Base-by-base conservation (phyloP, 164 flowering plant species). In the Berberis thunbergii region DNA sequence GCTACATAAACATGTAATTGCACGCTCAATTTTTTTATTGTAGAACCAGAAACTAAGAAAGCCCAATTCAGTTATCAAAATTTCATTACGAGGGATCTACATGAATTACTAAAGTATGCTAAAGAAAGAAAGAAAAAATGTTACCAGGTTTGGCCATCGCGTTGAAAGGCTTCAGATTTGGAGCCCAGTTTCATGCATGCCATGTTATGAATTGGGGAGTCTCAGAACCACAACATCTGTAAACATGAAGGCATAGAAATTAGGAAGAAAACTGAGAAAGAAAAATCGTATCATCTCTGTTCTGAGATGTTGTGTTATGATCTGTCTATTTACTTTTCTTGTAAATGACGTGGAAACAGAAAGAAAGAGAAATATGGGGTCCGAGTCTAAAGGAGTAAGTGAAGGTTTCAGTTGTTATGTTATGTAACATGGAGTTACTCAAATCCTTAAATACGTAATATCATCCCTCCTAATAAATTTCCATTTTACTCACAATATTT, bases 101-200 rank as follows among this genome's bases (percentile, higher is more conserved):
- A 26, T 26, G 26, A 26, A 26, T 26, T 26, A 26, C 26, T 26
- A 26, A 26, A 26, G 26, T 0, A 26, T 26, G 26, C 26, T 26
- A 26, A 26, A 26, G 26, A 26, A 26, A 26, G 26, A 26, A 26
- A 26, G 0, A 26, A 61, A 48, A 48, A 48, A 12, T 26, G 45
- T 26, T 62, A 86, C 91, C 88, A 86, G 45, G 80, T 63, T 10
- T 75, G 76, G 70, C 86, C 84, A 42, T 84, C 73, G 42, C 81
- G 87, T 57, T 69, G 76, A 65, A 86, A 86, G 13, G 64, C 75
- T 62, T 81, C 89, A 52, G 92, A 65, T 67, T 84, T 86, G 60
- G 86, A 81, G 40, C 92, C 92, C 69, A 84, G 65, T 74, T 70
- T 84, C 83, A 80, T 71, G 76, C 75, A 79, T 41, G 81, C 87